A percentile compares a stretch with the other conserved stretches of the same genome.
Evolutionary conservation across 2,329 filamentous ascomycete species (phyloP).

Genomic region (Ceratocystis cubensis): DNA sequence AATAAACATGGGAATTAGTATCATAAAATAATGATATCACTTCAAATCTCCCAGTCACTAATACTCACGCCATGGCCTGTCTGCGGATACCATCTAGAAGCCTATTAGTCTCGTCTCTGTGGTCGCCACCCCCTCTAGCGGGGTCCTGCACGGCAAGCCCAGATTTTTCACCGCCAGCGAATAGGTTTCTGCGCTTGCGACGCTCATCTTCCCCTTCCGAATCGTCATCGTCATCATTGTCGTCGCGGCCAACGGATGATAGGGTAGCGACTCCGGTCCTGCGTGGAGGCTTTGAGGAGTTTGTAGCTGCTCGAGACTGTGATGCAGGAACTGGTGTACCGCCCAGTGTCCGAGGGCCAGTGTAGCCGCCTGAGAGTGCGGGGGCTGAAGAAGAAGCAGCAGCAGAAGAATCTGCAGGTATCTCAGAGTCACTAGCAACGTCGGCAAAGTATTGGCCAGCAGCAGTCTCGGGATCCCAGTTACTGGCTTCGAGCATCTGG

Average conservation of each 20-base stretch:
- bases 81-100: slow-evolving; percentile 52
- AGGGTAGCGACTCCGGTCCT: slow-evolving; percentile 50
- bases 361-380: slow-evolving; percentile 35
- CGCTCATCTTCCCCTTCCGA: slow-evolving; percentile 44
- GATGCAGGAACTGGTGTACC: slow-evolving; percentile 44
- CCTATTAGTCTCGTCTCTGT: slow-evolving; percentile 26
- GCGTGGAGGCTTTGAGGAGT: slow-evolving; percentile 35
- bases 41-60: neutral
- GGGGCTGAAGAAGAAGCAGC: slow-evolving; percentile 20
- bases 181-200: slow-evolving; percentile 53
- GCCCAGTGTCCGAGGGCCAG: slow-evolving; percentile 50
- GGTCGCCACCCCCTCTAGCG: slow-evolving; percentile 29
- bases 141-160: slow-evolving; percentile 56
- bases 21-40: neutral
- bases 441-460: slow-evolving; percentile 50
- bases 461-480: slow-evolving; percentile 55
- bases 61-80: slow-evolving; percentile 47
- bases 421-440: slow-evolving; percentile 33
- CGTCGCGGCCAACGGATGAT: slow-evolving; percentile 34
- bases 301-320: slow-evolving; percentile 20
- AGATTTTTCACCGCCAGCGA: slow-evolving; percentile 77
- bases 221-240: slow-evolving; percentile 42
- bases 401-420: slow-evolving; percentile 29
- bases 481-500: slow-evolving; percentile 50
- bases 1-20: no score